These are phyloP conservation scores for Deinandra increscens DNA, from an alignment of 129 eudicot species.

Conservation along the genomic window DNA sequence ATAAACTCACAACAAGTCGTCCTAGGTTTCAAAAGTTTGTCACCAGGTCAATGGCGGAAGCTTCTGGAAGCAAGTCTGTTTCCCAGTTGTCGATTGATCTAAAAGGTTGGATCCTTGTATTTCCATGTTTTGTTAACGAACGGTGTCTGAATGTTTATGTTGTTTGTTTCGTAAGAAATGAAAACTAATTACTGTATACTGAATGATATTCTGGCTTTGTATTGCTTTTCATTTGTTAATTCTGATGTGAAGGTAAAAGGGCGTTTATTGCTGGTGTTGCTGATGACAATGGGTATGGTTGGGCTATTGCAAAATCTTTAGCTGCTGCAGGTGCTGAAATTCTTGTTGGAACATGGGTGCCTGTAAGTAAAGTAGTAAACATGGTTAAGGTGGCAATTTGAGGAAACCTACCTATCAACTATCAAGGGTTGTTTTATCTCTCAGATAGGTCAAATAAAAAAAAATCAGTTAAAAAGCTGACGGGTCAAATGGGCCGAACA, in stretches of 20 bases:
- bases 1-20: conserved; percentile 35
- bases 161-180: background rate
- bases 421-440: background rate
- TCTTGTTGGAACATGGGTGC: conserved; percentile 98
- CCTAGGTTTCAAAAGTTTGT: conserved; percentile 41
- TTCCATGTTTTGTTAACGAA: no score
- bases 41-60: conserved; percentile 65
- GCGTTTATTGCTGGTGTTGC: conserved; percentile 97
- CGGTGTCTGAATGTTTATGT: no score
- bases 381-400: background rate
- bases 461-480: background rate
- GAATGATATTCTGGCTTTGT: background rate
- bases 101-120: conserved; percentile 54
- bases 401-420: background rate
- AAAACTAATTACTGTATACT: background rate
- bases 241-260: conserved; percentile 63
- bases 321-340: conserved; percentile 99
- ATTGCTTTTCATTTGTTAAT: background rate
- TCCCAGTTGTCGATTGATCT: conserved; percentile 67
- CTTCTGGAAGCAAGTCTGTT: conserved; percentile 50
- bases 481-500: background rate
- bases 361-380: conserved; percentile 52
- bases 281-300: conserved; percentile 98
- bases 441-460: background rate
- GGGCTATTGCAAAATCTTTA: conserved; percentile 94